These are phyloP conservation scores for Penicillium malachiteum DNA, from an alignment of 495 filamentous ascomycete species.

Conservation along the genomic window DNA sequence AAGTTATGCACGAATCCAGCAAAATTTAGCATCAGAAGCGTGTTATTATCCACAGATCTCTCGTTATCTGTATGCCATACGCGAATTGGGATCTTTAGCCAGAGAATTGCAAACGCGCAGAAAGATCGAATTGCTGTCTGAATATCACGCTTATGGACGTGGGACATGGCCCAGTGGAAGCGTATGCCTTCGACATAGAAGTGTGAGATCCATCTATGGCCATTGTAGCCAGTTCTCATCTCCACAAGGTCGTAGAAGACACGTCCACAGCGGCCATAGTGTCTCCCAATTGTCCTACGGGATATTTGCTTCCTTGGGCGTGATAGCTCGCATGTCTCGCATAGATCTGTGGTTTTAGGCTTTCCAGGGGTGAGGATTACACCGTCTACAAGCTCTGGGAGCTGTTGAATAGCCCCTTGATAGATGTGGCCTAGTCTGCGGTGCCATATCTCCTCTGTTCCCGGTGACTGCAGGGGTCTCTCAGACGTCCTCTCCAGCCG, in stretches of 20 bases:
- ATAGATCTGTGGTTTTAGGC: no score
- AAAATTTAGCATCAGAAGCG: not conserved
- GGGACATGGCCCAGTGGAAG: not conserved
- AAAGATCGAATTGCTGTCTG: not conserved
- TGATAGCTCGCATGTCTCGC: not conserved
- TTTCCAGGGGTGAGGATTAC: no score
- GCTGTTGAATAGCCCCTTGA: no score
- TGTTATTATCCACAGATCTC: not conserved
- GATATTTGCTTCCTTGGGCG: constrained; percentile 1
- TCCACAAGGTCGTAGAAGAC: constrained; percentile 7
- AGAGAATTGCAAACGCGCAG: not conserved
- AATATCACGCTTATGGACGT: not conserved
- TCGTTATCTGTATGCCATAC: constrained; percentile 9
- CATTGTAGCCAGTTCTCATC: not conserved
- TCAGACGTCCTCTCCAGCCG: no score
- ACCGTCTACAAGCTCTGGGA: no score
- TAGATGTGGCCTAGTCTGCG: no score
- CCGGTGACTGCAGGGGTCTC: no score
- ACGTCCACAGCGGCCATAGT: constrained; percentile 1
- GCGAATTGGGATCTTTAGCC: not conserved
- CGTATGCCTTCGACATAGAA: constrained; percentile 13
- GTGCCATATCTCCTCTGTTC: no score
- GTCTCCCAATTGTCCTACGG: not conserved
- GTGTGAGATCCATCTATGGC: constrained; percentile 3
- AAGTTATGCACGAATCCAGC: not conserved